A percentile compares a stretch with the other conserved stretches of the same genome.
These are phyloP conservation scores for Pichia paraexigua DNA, from an alignment of 805 yeast genomes.

Conservation along the genomic window DNA sequence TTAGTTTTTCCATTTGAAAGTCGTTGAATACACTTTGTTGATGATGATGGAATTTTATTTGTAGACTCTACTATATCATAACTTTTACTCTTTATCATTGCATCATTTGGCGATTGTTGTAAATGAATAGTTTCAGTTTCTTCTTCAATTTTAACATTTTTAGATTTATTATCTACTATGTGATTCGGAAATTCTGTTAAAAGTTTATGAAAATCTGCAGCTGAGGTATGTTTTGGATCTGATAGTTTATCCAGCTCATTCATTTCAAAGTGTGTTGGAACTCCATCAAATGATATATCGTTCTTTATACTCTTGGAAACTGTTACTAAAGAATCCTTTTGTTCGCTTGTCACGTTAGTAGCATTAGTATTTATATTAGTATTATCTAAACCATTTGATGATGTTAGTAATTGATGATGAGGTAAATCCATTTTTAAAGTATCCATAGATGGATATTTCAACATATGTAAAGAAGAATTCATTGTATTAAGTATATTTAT, in stretches of 20 bases:
- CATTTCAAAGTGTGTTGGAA: neutral
- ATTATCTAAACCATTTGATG: neutral
- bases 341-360: neutral
- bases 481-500: neutral
- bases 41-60: neutral
- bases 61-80: neutral
- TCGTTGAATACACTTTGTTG: neutral
- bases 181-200: neutral
- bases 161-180: neutral
- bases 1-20: neutral
- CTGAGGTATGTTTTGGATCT: neutral
- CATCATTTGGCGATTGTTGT: slow-evolving; percentile 2
- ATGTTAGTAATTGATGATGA: neutral
- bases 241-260: neutral
- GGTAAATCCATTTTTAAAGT: neutral
- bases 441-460: neutral
- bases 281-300: neutral
- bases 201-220: neutral
- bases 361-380: neutral
- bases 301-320: neutral
- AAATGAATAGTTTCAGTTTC: slow-evolving; percentile 9
- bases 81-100: neutral
- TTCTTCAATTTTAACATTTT: slow-evolving; percentile 1
- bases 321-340: neutral
- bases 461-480: neutral